Evolutionary conservation across 2,329 filamentous ascomycete species (phyloP).

Genomic region (Fusarium pseudograminearum): DNA sequence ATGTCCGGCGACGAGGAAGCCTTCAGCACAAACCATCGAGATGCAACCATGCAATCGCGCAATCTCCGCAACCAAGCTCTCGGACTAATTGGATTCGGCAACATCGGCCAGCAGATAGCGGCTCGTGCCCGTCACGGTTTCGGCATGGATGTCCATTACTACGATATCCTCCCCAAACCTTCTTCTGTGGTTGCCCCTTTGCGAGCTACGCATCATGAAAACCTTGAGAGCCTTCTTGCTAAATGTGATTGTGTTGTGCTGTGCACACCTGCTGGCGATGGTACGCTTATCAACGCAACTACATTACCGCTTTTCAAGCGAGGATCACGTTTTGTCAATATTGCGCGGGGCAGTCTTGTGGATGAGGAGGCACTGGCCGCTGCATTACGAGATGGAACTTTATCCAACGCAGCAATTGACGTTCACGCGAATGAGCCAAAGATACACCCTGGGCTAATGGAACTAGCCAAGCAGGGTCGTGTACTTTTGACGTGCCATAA

Average conservation of each 20-base stretch:
- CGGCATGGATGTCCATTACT: conserved; percentile 75
- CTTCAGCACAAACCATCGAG: conserved; percentile 71
- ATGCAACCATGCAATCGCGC: conserved; percentile 69
- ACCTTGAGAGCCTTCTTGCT: conserved; percentile 64
- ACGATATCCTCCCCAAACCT: conserved; percentile 67
- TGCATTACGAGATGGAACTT: conserved; percentile 64
- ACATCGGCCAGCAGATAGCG: conserved; percentile 73
- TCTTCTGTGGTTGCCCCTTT: conserved; percentile 56
- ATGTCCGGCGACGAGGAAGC: conserved; percentile 50
- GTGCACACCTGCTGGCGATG: conserved; percentile 65
- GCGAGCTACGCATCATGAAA: conserved; percentile 62
- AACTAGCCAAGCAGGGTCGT: conserved; percentile 55
- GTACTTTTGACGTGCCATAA: conserved; percentile 75
- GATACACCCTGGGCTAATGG: conserved; percentile 61
- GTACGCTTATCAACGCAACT: conserved; percentile 60
- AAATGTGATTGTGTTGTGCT: conserved; percentile 71
- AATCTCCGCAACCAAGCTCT: conserved; percentile 72
- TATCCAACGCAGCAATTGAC: conserved; percentile 70
- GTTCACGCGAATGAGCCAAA: conserved; percentile 72
- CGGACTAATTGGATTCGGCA: conserved; percentile 77
- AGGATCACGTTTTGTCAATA: conserved; percentile 72
- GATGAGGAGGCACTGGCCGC: conserved; percentile 72
- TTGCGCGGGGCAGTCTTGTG: conserved; percentile 73
- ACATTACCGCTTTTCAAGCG: conserved; percentile 64
- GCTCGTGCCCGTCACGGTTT: conserved; percentile 65